Evolutionary conservation across 1,139 yeast genomes (phyloP).

Genomic region (Candida sanyaensis): DNA sequence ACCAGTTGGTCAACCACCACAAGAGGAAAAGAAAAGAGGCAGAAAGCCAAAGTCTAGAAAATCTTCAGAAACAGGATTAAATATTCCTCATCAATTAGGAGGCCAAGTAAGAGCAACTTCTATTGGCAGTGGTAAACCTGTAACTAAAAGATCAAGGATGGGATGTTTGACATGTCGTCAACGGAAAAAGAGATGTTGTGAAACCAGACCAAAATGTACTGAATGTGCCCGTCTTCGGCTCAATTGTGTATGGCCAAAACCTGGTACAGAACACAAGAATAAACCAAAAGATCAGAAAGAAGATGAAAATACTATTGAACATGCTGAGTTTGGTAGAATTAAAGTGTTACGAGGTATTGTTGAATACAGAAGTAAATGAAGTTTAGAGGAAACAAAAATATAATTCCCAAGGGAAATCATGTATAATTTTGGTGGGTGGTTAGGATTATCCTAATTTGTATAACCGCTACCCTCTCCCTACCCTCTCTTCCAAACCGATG

Average conservation of each 20-base stretch:
- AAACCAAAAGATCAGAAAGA: conserved; percentile 50
- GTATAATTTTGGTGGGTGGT: no score
- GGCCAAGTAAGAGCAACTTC: not conserved
- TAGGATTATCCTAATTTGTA: no score
- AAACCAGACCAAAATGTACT: conserved; percentile 42
- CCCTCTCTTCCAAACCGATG: no score
- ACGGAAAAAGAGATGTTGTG: conserved; percentile 48
- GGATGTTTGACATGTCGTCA: conserved; percentile 51
- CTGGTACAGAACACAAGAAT: conserved; percentile 51
- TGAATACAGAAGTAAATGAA: conserved; percentile 34
- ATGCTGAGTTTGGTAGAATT: conserved; percentile 59
- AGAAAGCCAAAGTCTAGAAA: conserved; percentile 10
- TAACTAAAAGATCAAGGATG: conserved; percentile 41
- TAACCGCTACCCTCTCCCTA: no score
- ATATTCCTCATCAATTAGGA: not conserved
- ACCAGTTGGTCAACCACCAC: conserved; percentile 3
- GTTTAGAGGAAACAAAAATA: not conserved
- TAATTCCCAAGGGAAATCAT: no score
- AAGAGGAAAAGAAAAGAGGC: conserved; percentile 9
- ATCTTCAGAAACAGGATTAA: not conserved
- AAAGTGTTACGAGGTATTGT: conserved; percentile 65
- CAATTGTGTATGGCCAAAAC: conserved; percentile 52
- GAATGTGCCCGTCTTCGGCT: conserved; percentile 45
- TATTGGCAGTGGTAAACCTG: conserved; percentile 14
- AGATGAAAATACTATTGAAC: conserved; percentile 48